Evolutionary conservation across 257 asterid species (phyloP), one percentile per base, ranked within the genome.

Genomic region (Fraxinus quadrangulata): DNA sequence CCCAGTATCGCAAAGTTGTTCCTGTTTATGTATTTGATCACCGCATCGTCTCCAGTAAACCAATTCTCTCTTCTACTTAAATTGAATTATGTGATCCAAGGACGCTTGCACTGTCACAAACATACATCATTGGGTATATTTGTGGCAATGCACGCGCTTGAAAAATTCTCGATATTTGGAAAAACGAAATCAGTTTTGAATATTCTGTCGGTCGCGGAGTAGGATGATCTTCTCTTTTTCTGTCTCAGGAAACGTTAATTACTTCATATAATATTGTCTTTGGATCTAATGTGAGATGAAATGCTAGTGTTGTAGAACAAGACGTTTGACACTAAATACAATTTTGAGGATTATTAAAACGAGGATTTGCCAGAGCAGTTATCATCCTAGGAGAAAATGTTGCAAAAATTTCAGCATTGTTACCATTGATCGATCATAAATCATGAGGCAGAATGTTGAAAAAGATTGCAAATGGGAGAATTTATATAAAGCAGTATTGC

Each of bases 1-100:
- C 97, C 19, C 80, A 81, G 85, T 90, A 92, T 76, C 81, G 76
- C 33, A 71, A 79, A 26, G 84, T 92, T 75, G 84, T 94, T 26
- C 98, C 98, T 75, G 86, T 94, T 59, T 94, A 92, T 83, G 86
- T 94, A 77, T 89, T 92, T 80, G 98, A 94, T 86, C 96, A 84
- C 79, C 97, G 97, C 66, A 92, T 94, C 80, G 88, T 94, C 74
- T 84, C 91, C 16, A 86, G 98, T 92, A 87, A 76, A 74, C 71
- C 23, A 9, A 49, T 66, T 24, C 75, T 77, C 26, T 34, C 5
- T 23, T 8, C 1, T 11, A 2, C 13, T 42, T 10, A 11, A 54
- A 59, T n/a, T 59, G 30, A 30, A n/a, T 59, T 59, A 21, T 21
- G 30, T 59, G 67, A 21, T 54, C 24, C 8, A 54, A 54, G 26